Conservation (phyloP, 331 rosid species). For the Quercus phellos region DNA sequence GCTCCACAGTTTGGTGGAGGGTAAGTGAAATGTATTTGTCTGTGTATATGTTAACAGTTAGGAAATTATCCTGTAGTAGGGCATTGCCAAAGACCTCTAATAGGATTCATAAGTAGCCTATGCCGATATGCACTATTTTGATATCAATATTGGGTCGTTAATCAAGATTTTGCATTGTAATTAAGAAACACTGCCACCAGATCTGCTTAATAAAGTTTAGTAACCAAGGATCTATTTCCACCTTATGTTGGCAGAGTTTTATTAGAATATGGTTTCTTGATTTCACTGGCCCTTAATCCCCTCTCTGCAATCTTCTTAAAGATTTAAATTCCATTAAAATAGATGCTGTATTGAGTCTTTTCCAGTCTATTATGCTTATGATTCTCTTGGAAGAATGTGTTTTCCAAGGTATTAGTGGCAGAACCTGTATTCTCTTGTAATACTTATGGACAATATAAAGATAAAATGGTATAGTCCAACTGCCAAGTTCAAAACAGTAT, state of each 20-base stretch:
- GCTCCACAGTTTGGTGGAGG: conserved; percentile 83
- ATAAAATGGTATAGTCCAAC: neutral
- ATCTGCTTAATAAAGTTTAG: neutral
- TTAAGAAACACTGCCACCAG: neutral
- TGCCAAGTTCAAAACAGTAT: no score
- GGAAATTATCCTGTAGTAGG: conserved; percentile 4
- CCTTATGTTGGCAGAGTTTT: neutral
- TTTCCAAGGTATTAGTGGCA: neutral
- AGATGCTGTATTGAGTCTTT: conserved; percentile 9
- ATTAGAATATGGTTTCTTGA: neutral
- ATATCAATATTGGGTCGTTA: neutral
- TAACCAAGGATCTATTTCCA: neutral
- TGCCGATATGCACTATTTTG: conserved; percentile 4
- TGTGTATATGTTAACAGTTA: neutral
- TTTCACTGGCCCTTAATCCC: neutral
- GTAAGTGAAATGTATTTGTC: conserved; percentile 37
- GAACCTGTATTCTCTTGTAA: neutral
- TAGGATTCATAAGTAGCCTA: conserved; percentile 10
- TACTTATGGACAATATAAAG: neutral
- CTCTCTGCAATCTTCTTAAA: neutral
- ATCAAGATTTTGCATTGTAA: neutral
- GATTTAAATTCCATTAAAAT: neutral
- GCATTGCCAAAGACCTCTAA: neutral
- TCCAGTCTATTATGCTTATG: conserved; percentile 5
- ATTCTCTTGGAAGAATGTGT: conserved; percentile 3